Base-by-base conservation (phyloP, 257 asterid species). In the Petrea volubilis region DNA sequence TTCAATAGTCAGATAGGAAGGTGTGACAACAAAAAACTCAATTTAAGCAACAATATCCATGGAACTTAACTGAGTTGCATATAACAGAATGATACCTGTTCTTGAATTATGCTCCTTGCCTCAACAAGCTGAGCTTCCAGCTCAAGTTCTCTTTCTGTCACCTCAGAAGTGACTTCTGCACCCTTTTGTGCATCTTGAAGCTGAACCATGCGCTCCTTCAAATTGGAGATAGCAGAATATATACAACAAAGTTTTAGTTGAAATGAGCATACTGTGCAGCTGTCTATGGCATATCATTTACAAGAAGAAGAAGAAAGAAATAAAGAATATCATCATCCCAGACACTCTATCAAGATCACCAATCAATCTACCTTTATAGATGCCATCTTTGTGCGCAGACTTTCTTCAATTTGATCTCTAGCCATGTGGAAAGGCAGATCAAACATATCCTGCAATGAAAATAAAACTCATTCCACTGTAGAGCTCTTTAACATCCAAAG, bases 81-180 rank as follows among this genome's bases (percentile, higher is more conserved):
- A 25, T 23, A 66, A 74, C 28, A 18, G 11, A 38, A 65, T 17
- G 18, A 60, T 79, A 94, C 99, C 97, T 95, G 99, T 85, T 92
- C 99, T 83, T 95, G 97, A 78, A 95, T 92, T 76, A 95, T 95
- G 87, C 91, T 92, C 85, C 95, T 89, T 68, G n/a, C n/a, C n/a
- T n/a, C n/a, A n/a, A n/a, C n/a, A n/a, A n/a, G n/a, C n/a, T n/a
- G n/a, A n/a, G n/a, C 99, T 87, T 95, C 99, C 66, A 95, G 87
- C 82, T 95, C 99, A 56, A 95, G 96, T 77, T 95, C 99, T 90
- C 98, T 86, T 86, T 95, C 99, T 18, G 99, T 79, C 64, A 79
- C 99, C 58, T 95, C 99, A 41, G 97, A 82, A 61, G 92, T 85
- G 74, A 92, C 84, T 46, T 92, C 97, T 73, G 95, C 87, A 38